Base-by-base conservation (phyloP, 2,329 filamentous ascomycete genomes). In the Zalaria obscura region DNA sequence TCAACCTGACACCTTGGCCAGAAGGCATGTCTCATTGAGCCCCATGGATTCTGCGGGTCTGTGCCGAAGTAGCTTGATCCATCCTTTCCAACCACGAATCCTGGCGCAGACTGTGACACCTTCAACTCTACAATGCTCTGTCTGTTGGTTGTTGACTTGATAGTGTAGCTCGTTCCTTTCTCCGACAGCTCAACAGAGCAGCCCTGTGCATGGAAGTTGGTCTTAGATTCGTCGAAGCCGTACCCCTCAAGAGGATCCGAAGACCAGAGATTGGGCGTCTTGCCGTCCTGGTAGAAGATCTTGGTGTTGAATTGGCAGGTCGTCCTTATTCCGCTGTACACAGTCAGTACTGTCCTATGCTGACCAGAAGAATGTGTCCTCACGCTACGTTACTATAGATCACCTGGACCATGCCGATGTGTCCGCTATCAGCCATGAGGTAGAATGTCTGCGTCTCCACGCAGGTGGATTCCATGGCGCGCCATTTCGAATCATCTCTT, bases 341-440 rank as follows among this genome's bases (percentile, higher is more conserved):
- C 29, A 41, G 47, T 46, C 39, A 46, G 44, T 26, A 10, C n/a
- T 9, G 9, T 8, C n/a, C 9, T 48, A 35, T 9, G 26, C n/a
- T 33, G 27, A 18, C 5, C n/a, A 11, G 25, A 11, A 11, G 33
- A 32, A 7, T n/a, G 7, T 7, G 7, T 32, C 27, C 80, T 64
- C 78, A 95, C 88, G 77, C 82, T 60, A 98, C 83, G 65, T 94
- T 95, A 70, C 84, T 96, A 72, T 96, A 94, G 61, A 98, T 94
- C 64, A 96, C 74, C 71, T 98, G 91, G 46, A 76, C 77, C 63
- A 94, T 75, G 40, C 74, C 84, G 49, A 88, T 63, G 48, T 80
- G 72, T 39, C 91, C 91, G 45, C 69, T 76, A 47, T 94, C 83
- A 42, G 81, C 71, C 63, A 80, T 80, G 56, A 95, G 66, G 68